Base-by-base conservation (phyloP, 2,329 filamentous ascomycete species). In the Intubia oerlemansii region DNA sequence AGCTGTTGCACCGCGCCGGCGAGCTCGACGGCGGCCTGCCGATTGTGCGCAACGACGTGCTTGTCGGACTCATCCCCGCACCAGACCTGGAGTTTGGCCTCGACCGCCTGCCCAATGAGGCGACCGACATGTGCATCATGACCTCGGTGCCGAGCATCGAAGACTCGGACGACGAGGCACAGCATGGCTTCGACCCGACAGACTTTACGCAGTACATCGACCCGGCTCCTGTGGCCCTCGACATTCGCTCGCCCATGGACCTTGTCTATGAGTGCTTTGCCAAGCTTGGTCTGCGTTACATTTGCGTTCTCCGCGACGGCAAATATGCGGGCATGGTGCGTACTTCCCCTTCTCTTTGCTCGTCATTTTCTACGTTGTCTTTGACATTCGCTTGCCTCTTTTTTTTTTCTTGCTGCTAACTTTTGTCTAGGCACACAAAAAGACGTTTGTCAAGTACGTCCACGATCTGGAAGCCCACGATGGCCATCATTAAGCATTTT, bases 261-360 rank as follows among this genome's bases (percentile, higher is more conserved):
- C 54, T 98, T 22, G 88, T 93, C 4, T 93, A 92, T 42, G 88
- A 98, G 46, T 85, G 82, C 43, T 98, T 95, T 47, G 78, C 80
- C 28, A 98, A 98, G 51, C 59, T 98, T 7, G 88, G 88, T 2
- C 51, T 98, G 38, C 62, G 88, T 36, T 95, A 92, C 49, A 75
- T 98, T 28, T 95, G 88, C 46, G 82, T 93, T 5, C 55, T 88
- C 16, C 66, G 66, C 31, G 72, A 92, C 38, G 88, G 88, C 15
- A 69, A 68, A 35, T 98, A 80, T 51, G 78, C 77, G 3, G 88
- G 88, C 36, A 66, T 98, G 59, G 81, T 91, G 49, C 55, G 70
- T 54, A 10, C 15, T 10, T 7, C 20, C n/a, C n/a, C 24, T 29
- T 13, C 16, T 29, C 10, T n/a, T 5, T 21, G 6, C n/a, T n/a